These are phyloP conservation scores for Phytophthora crassamura DNA, from an alignment of 352 stramenopile species.

Conservation along the genomic window DNA sequence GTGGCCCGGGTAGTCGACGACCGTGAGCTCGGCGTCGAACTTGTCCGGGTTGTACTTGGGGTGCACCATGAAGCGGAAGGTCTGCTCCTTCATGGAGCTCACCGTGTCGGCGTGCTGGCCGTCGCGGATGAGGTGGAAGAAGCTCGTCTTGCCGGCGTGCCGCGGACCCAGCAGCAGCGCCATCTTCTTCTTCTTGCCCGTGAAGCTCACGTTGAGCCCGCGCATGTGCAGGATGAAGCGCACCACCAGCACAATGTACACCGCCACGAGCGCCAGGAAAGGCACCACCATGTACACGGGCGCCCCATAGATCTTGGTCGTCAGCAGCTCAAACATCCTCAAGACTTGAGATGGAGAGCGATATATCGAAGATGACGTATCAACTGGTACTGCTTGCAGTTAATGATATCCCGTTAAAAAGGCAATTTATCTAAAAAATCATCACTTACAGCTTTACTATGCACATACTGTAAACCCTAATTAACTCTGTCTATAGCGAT, in stretches of 20 bases:
- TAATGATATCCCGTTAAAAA: background rate
- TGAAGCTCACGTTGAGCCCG: slow-evolving; percentile 62
- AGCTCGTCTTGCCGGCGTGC: slow-evolving; percentile 81
- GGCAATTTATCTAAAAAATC: background rate
- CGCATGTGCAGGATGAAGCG: slow-evolving; percentile 78
- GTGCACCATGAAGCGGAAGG: slow-evolving; percentile 74
- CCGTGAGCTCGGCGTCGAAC: slow-evolving; percentile 72
- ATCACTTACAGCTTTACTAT: background rate
- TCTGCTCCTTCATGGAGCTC: slow-evolving; percentile 86
- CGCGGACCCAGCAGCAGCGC: slow-evolving; percentile 70
- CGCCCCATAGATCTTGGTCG: slow-evolving; percentile 62
- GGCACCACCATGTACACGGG: slow-evolving; percentile 66
- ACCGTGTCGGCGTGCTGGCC: slow-evolving; percentile 76
- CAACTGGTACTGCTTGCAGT: background rate
- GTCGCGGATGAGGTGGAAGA: slow-evolving; percentile 83
- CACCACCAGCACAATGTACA: slow-evolving; percentile 67
- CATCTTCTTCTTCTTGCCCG: slow-evolving; percentile 79
- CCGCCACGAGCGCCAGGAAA: slow-evolving; percentile 43
- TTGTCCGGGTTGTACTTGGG: slow-evolving; percentile 69
- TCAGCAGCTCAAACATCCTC: slow-evolving; percentile 32
- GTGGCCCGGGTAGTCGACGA: slow-evolving; percentile 86
- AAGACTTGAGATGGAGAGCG: slow-evolving; percentile 9
- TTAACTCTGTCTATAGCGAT: slow-evolving; percentile 1
- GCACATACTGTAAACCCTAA: background rate
- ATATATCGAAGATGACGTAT: slow-evolving; percentile 30